A percentile compares a stretch with the other conserved stretches of the same genome.
Evolutionary conservation across 306 rosid genomes (phyloP).

Genomic region (Alnus glutinosa): DNA sequence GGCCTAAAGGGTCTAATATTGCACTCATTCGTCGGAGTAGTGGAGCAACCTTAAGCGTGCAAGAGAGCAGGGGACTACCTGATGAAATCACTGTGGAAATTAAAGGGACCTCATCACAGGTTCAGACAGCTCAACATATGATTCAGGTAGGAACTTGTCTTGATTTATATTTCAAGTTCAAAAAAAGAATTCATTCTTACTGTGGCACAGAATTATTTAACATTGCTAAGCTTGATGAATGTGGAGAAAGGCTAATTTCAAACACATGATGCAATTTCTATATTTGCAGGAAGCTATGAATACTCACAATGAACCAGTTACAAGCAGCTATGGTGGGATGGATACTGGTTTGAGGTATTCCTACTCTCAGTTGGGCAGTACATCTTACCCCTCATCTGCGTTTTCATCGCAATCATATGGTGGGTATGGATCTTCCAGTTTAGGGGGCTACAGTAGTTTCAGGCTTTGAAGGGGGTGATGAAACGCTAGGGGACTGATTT

Average conservation of each 20-base stretch:
- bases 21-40: constrained; percentile 90
- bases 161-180: not conserved
- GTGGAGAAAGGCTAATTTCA: not conserved
- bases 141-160: constrained; percentile 62
- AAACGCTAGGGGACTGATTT: constrained; percentile 26
- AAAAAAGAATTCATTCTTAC: not conserved
- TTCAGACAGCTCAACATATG: constrained; percentile 86
- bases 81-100: constrained; percentile 95
- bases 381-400: constrained; percentile 65
- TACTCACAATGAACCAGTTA: constrained; percentile 61
- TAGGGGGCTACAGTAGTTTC: constrained; percentile 81
- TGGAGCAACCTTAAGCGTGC: constrained; percentile 87
- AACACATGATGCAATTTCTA: not conserved
- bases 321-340: constrained; percentile 62
- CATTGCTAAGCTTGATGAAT: not conserved
- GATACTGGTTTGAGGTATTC: constrained; percentile 70
- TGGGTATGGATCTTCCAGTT: constrained; percentile 76
- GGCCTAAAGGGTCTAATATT: constrained; percentile 86
- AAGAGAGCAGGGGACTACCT: constrained; percentile 85
- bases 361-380: constrained; percentile 61
- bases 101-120: constrained; percentile 88
- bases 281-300: constrained; percentile 69
- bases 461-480: constrained; percentile 53
- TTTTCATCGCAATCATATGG: constrained; percentile 65
- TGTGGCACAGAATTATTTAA: not conserved